Evolutionary conservation across 2,329 filamentous ascomycete species (phyloP), one percentile per base, ranked within the genome.

Genomic region (Clarireedia paspali): DNA sequence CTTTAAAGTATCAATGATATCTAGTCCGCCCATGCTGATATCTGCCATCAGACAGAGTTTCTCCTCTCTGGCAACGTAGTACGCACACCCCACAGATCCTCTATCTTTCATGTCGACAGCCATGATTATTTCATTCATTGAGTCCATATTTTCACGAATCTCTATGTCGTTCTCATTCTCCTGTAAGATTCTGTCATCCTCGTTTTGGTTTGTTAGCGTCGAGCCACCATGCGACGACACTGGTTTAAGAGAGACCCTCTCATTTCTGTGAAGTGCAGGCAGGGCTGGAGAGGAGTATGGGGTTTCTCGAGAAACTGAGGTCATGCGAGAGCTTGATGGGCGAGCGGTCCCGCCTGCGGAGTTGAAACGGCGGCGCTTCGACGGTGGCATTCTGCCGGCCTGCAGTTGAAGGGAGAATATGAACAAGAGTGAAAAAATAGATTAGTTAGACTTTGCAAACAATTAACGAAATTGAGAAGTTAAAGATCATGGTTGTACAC

Each of bases 11-110:
- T 88, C 82, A n/a, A 87, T 73, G 12, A 85, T 73, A 38, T 89
- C 84, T n/a, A 82, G 68, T n/a, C 82, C 84, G 4, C 84, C 86
- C 62, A 83, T 76, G 15, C 81, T 77, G 9, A 89, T 77, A 62
- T 96, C 91, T 67, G 92, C 84, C 67, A 95, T 84, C 45, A 96
- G 76, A 57, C 81, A 86, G 3, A 96, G 71, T 38, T 77, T 82
- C 64, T 88, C 84, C 40, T 90, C 82, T 26, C 78, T 73, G 5
- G 85, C 83, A 47, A 85, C 75, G 67, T 92, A 96, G 67, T 92
- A 95, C 47, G 89, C 86, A 69, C 91, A 96, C 0, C 92, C 92
- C 17, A 96, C 77, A 0, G 79, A 84, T 0, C 81, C 83, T 30
- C 81, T 79, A n/a, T 84, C 79, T 59, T 79, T 83, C 68, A 92